Base-by-base conservation (phyloP, 2,329 filamentous ascomycete genomes). In the Knufia fluminis region DNA sequence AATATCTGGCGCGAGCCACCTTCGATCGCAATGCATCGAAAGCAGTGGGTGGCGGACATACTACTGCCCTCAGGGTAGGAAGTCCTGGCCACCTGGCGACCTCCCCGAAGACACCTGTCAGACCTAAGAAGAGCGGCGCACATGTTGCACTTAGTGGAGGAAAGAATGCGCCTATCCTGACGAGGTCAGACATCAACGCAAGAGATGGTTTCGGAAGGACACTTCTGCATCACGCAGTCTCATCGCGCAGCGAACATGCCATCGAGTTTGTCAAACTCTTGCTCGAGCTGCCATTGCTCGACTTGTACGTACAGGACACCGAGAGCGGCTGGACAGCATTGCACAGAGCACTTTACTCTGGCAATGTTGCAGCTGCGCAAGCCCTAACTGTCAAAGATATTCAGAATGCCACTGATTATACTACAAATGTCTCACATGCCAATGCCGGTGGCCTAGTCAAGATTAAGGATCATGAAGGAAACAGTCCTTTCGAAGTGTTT, bases 261-360 rank as follows among this genome's bases (percentile, higher is more conserved):
- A 67, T 82, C 32, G 76, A 73, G 2, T 96, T 95, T 61, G 87
- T 90, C 17, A 74, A 80, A 54, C 82, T 86, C 9, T 74, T 98
- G 31, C 74, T 97, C 41, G 82, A 89, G 19, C 83, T 94, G 61
- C 87, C 89, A 1, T 76, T 83, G 46, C 78, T 89, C 57, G 92
- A 98, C 67, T 71, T 97, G 7, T 92, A 95, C 61, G 73, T 77
- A 2, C 90, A 94, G 64, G 92, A 98, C 65, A 72, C 75, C 6
- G 92, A 98, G 66, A 97, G 85, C 66, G 91, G 90, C 39, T 98
- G 92, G 92, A 98, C 94, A 53, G 83, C 90, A 32, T 74, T 98
- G 33, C 92, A 98, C 63, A 80, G 92, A 59, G 87, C 90, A 6
- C 74, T 97, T 36, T 97, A 96, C 64, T 81, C 83, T 59, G 91